Percentiles rank a stretch among this genome's conserved stretches.
These are phyloP conservation scores for Sphagnum tenellum DNA, from an alignment of 225 moss, liverwort and hornwort species.

Conservation along the genomic window DNA sequence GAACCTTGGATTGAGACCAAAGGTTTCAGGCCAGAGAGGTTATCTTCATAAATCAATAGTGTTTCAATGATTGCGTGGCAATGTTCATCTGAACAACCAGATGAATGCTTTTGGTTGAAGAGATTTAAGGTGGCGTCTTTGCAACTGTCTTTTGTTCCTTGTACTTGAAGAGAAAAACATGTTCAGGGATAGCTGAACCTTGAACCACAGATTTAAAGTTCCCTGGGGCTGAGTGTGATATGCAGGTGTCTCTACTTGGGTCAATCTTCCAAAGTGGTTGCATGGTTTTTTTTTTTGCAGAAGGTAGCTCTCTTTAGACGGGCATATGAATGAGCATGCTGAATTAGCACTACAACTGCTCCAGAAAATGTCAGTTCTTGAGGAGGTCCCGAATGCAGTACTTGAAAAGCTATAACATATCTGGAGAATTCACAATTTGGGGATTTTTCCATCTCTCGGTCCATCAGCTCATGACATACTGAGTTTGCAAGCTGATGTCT, in stretches of 20 bases:
- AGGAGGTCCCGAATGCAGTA: constrained; percentile 17
- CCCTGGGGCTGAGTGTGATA: not conserved
- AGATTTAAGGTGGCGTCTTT: no score
- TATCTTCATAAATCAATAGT: not conserved
- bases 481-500: not conserved
- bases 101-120: no score
- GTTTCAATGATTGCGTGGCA: no score
- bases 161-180: no score
- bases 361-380: constrained; percentile 7
- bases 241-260: constrained; percentile 82
- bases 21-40: constrained; percentile 72
- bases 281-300: constrained; percentile 53
- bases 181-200: no score
- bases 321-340: constrained; percentile 42
- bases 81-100: no score
- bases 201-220: no score
- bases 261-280: constrained; percentile 63
- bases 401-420: not conserved
- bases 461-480: no score
- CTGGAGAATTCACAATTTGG: not conserved
- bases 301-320: constrained; percentile 65
- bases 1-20: constrained; percentile 52
- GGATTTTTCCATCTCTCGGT: no score
- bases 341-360: constrained; percentile 33
- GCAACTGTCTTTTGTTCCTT: no score